Percentiles rank a stretch among this genome's conserved stretches.
Evolutionary conservation across 306 rosid species (phyloP).

Genomic region (Bauhinia variegata): DNA sequence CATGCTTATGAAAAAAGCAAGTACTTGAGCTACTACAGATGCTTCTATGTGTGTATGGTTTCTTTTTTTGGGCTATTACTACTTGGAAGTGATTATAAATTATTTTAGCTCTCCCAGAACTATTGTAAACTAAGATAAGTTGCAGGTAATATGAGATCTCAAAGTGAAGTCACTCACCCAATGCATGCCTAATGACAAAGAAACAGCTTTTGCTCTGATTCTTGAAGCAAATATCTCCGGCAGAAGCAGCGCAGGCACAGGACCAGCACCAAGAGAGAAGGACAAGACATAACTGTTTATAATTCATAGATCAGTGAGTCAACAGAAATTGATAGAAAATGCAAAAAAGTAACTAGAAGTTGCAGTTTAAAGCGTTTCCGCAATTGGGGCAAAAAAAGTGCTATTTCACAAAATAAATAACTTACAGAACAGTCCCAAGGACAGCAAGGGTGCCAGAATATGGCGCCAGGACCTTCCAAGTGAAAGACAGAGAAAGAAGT

Average conservation of each 20-base stretch:
- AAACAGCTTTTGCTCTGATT: conserved; percentile 95
- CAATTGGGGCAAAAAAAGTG: conserved; percentile 8
- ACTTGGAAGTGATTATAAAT: too few species aligned
- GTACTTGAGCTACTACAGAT: too few species aligned
- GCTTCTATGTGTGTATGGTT: too few species aligned
- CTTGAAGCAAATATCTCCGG: conserved; percentile 98
- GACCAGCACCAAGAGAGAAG: conserved; percentile 98
- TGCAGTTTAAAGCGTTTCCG: background rate
- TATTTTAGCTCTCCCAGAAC: background rate
- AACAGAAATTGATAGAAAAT: conserved; percentile 19
- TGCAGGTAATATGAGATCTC: background rate
- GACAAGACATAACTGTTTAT: conserved; percentile 84
- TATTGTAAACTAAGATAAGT: conserved; percentile 26
- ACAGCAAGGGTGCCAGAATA: conserved; percentile 86
- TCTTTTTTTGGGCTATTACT: too few species aligned
- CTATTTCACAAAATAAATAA: conserved; percentile 25
- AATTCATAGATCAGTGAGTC: conserved; percentile 33
- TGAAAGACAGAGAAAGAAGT: conserved; percentile 83
- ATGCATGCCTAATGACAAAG: conserved; percentile 92
- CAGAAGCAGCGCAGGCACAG: conserved; percentile 96
- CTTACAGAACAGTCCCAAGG: conserved; percentile 94
- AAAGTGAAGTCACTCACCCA: conserved; percentile 69
- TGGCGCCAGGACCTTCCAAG: conserved; percentile 81
- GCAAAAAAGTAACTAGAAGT: background rate
- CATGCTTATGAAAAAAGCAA: too few species aligned